Conservation (phyloP, 805 yeast genomes). For the Lipomyces chichibuensis region DNA sequence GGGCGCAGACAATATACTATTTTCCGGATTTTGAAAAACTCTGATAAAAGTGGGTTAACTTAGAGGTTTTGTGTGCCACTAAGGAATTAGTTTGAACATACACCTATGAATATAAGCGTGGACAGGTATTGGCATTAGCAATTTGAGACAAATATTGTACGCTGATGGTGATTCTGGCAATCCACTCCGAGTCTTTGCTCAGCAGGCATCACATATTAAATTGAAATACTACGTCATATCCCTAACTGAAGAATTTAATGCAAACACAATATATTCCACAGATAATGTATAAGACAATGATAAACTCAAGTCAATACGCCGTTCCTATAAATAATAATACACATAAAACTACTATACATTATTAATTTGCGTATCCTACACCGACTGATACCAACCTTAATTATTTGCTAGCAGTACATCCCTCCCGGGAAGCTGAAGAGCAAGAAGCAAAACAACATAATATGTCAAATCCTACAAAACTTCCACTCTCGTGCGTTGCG, state of each 20-base stretch:
- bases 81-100: too few relatives aligned
- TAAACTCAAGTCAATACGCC: not conserved
- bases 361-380: not conserved
- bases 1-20: too few relatives aligned
- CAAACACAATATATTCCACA: not conserved
- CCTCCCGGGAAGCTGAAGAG: not conserved
- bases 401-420: not conserved
- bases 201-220: too few relatives aligned
- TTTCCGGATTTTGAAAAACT: too few relatives aligned
- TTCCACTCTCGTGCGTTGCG: not conserved
- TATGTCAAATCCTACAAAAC: not conserved
- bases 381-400: not conserved
- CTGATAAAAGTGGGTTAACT: too few relatives aligned
- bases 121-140: too few relatives aligned
- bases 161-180: too few relatives aligned
- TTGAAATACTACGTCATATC: not conserved
- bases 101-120: too few relatives aligned
- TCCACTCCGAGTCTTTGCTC: too few relatives aligned
- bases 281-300: not conserved
- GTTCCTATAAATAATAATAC: not conserved
- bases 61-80: too few relatives aligned
- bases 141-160: too few relatives aligned
- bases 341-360: not conserved
- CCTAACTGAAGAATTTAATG: not conserved
- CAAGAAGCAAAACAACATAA: not conserved